Evolutionary conservation across 345 rosid genomes (phyloP).

Genomic region (Cardiospermum halicacabum): DNA sequence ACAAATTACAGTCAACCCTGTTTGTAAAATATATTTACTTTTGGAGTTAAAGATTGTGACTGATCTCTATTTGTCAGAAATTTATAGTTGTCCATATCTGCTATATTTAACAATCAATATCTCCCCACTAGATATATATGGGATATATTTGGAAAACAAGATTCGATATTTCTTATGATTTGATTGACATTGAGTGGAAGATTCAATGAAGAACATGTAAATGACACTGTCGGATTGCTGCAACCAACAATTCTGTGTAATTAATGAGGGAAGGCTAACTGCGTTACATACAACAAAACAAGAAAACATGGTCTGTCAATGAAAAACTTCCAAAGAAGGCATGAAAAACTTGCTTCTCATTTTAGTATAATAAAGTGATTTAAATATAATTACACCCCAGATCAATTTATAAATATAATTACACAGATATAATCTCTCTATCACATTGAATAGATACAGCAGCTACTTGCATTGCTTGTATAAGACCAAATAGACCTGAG

Average conservation of each 20-base stretch:
- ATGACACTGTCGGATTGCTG: not conserved
- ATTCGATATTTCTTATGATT: too few relatives aligned
- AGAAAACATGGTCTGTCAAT: not conserved
- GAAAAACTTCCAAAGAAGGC: not conserved
- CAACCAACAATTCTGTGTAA: not conserved
- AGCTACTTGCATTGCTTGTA: not conserved
- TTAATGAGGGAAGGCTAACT: not conserved
- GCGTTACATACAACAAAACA: not conserved
- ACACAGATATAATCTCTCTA: not conserved
- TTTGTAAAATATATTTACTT: too few relatives aligned
- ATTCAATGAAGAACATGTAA: too few relatives aligned
- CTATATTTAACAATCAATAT: too few relatives aligned
- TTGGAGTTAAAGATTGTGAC: too few relatives aligned
- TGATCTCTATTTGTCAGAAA: too few relatives aligned
- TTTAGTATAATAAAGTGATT: not conserved
- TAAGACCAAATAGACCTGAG: not conserved
- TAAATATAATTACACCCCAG: not conserved
- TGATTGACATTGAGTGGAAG: too few relatives aligned
- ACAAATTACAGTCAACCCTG: too few relatives aligned
- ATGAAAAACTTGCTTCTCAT: not conserved
- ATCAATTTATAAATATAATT: conserved; percentile 7
- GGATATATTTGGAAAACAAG: too few relatives aligned
- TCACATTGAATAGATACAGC: not conserved
- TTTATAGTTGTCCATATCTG: too few relatives aligned
- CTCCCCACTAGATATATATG: too few relatives aligned